phyloP scores from a whole-genome alignment of 179 eudicot genomes.

The Gypsophila paniculata region DNA sequence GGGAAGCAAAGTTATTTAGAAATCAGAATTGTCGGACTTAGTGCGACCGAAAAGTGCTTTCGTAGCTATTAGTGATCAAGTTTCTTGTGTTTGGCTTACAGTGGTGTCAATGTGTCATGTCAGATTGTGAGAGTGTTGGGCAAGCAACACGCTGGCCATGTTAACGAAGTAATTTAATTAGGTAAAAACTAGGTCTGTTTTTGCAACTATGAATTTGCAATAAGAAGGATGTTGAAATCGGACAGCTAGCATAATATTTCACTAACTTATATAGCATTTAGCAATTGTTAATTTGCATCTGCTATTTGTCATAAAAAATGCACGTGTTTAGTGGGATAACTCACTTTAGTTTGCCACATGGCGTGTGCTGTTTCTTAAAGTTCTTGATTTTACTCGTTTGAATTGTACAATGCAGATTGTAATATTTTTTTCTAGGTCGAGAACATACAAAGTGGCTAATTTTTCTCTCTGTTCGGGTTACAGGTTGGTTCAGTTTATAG shows the following conservation, averaged over 20 bases:
- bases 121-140: no score
- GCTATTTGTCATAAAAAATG: neutral
- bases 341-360: neutral
- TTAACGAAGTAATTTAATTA: no score
- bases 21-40: no score
- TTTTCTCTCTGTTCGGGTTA: conserved; percentile 16
- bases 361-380: neutral
- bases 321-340: neutral
- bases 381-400: neutral
- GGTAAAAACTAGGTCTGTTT: neutral
- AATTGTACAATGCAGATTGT: neutral
- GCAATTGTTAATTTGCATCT: neutral
- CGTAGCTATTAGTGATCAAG: no score
- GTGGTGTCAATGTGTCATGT: no score
- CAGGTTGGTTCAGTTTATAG: conserved; percentile 93
- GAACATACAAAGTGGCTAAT: conserved; percentile 8
- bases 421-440: neutral
- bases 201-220: neutral
- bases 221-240: neutral
- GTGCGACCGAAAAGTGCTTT: no score
- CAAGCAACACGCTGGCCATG: no score
- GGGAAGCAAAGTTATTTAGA: neutral
- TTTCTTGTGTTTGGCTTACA: no score
- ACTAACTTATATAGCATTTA: neutral
- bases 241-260: neutral